Percentiles rank a stretch among this genome's conserved stretches.
Evolutionary conservation across 345 rosid genomes (phyloP).

Genomic region (Acer campestre): DNA sequence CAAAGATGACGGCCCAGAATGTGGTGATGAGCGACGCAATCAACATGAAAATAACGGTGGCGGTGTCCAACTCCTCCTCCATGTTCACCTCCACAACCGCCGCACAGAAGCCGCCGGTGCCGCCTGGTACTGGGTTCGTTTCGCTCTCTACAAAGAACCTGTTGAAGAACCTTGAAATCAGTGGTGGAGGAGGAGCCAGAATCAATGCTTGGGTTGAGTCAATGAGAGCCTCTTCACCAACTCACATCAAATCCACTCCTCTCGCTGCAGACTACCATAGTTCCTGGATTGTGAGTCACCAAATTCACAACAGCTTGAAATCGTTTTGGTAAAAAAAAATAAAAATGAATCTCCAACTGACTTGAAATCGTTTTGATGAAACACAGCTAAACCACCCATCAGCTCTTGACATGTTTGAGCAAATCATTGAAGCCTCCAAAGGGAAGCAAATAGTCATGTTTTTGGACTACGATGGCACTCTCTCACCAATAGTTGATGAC

Average conservation of each 20-base stretch:
- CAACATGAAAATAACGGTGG: conserved; percentile 37
- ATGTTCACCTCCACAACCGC: conserved; percentile 33
- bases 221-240: conserved; percentile 93
- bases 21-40: conserved; percentile 50
- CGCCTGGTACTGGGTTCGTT: conserved; percentile 43
- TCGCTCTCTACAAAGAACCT: conserved; percentile 47
- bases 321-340: no score
- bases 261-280: conserved; percentile 35
- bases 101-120: conserved; percentile 58
- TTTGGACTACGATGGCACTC: conserved; percentile 93
- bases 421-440: conserved; percentile 59
- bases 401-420: conserved; percentile 71
- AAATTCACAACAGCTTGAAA: neutral
- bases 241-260: conserved; percentile 59
- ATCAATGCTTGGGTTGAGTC: conserved; percentile 81
- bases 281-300: conserved; percentile 66
- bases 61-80: conserved; percentile 38
- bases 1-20: conserved; percentile 55
- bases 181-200: conserved; percentile 55
- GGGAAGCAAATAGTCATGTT: conserved; percentile 95
- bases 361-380: neutral
- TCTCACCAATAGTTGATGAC: conserved; percentile 90
- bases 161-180: conserved; percentile 61
- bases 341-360: neutral
- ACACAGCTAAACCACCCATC: conserved; percentile 76